Evolutionary conservation across 768 basidiomycete genomes (phyloP).

Genomic region (Rhodocollybia butyracea): DNA sequence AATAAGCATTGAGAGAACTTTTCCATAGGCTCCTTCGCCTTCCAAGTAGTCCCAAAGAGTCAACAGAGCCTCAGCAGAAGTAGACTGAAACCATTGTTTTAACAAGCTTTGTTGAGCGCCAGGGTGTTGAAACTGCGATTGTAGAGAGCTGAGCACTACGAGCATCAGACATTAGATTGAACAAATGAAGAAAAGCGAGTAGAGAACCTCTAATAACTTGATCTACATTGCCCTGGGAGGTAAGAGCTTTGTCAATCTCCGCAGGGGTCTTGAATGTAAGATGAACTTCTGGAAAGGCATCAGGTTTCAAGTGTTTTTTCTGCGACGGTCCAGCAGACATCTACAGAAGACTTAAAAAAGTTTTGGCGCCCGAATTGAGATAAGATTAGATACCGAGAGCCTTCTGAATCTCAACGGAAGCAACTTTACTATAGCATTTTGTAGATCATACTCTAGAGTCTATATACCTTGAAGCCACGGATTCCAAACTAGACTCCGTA

Average conservation of each 20-base stretch:
- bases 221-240: background rate
- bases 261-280: background rate
- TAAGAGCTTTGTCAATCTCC: background rate
- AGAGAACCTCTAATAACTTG: background rate
- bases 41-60: conserved; percentile 1
- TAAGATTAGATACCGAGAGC: too few species aligned
- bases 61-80: background rate
- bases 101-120: background rate
- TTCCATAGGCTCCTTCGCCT: background rate
- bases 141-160: background rate
- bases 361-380: background rate
- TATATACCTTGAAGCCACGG: background rate
- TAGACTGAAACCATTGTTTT: background rate
- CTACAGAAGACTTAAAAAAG: background rate
- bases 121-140: background rate
- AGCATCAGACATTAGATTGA: background rate
- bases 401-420: background rate
- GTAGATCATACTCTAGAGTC: background rate
- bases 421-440: background rate
- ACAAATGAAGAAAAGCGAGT: background rate
- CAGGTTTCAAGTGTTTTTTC: background rate
- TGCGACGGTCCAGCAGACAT: background rate
- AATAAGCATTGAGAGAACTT: background rate
- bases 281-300: background rate
- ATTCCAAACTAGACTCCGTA: background rate